Percentiles rank a stretch among this genome's conserved stretches.
Evolutionary conservation across 148 eudicot genomes (phyloP).

Genomic region (Fallopia convolvulus): DNA sequence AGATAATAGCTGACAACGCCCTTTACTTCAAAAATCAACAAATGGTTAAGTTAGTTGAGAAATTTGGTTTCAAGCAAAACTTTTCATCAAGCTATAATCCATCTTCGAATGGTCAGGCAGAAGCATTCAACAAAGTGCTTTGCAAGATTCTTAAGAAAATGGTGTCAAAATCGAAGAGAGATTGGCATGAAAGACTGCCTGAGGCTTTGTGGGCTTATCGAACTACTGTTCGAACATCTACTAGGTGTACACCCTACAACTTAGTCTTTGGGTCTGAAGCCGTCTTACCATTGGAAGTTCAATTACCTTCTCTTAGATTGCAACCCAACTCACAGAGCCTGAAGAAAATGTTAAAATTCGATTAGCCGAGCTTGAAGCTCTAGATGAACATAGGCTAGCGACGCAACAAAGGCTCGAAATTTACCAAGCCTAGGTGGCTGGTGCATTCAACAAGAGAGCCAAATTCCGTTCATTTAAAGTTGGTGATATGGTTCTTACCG

Average conservation of each 20-base stretch:
- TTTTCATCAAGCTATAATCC: not conserved
- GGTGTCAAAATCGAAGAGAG: not conserved
- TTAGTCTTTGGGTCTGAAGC: not conserved
- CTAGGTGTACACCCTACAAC: not conserved
- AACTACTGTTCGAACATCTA: not conserved
- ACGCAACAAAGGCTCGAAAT: not conserved
- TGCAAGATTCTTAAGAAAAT: not conserved
- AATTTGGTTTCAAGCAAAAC: not conserved
- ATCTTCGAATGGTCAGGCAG: not conserved
- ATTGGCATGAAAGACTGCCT: not conserved
- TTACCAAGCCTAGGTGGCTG: not conserved
- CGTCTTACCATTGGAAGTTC: not conserved
- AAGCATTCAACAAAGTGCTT: not conserved
- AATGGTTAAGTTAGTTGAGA: not conserved
- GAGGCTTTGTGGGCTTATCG: not conserved
- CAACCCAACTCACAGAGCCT: not conserved
- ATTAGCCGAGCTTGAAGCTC: not conserved
- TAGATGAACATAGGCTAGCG: not conserved
- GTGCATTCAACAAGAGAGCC: not conserved
- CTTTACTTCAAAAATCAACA: not conserved
- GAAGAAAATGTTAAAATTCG: not conserved
- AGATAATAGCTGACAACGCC: not conserved
- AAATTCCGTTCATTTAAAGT: not conserved
- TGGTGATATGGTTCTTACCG: not conserved
- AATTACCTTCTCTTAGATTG: not conserved